Evolutionary conservation across 1,284 basidiomycete species (phyloP).

Genomic region (Agroathelia rolfsii): DNA sequence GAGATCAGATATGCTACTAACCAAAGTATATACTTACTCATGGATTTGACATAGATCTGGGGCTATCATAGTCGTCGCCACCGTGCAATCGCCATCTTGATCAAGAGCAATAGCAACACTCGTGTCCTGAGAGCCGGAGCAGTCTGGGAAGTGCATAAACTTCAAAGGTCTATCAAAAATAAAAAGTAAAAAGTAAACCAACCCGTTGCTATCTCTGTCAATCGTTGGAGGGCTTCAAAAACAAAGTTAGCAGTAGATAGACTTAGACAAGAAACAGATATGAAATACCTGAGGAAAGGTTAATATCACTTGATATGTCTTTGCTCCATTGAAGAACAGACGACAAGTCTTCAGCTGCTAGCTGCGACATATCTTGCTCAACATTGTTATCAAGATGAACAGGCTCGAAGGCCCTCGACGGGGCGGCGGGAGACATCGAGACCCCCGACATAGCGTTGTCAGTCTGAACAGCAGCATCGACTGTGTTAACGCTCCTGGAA

Average conservation of each 20-base stretch:
- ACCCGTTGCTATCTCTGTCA: conserved; percentile 65
- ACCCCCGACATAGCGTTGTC: conserved; percentile 35
- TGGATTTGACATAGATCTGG: conserved; percentile 57
- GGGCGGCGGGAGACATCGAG: conserved; percentile 20
- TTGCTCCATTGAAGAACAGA: conserved; percentile 63
- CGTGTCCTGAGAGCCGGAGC: conserved; percentile 54
- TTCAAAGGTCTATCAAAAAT: conserved; percentile 3
- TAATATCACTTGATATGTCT: conserved; percentile 64
- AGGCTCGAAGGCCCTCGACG: too few relatives aligned
- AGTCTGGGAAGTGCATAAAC: conserved; percentile 32
- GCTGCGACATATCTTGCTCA: conserved; percentile 39
- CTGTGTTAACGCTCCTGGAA: conserved; percentile 38
- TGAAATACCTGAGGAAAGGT: conserved; percentile 42
- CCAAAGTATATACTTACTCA: conserved; percentile 47
- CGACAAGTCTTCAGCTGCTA: conserved; percentile 48
- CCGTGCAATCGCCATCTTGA: conserved; percentile 60
- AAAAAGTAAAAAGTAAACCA: conserved; percentile 8
- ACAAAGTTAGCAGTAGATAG: conserved; percentile 9
- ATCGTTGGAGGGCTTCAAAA: conserved; percentile 41
- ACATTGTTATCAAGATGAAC: too few relatives aligned
- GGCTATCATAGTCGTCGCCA: conserved; percentile 53
- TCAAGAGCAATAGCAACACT: conserved; percentile 57
- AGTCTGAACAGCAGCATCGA: conserved; percentile 56
- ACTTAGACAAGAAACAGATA: conserved; percentile 3
- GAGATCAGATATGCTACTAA: too few relatives aligned